Evolutionary conservation across 345 rosid species (phyloP), one percentile per base, ranked within the genome.

Genomic region (Garcia nutans): DNA sequence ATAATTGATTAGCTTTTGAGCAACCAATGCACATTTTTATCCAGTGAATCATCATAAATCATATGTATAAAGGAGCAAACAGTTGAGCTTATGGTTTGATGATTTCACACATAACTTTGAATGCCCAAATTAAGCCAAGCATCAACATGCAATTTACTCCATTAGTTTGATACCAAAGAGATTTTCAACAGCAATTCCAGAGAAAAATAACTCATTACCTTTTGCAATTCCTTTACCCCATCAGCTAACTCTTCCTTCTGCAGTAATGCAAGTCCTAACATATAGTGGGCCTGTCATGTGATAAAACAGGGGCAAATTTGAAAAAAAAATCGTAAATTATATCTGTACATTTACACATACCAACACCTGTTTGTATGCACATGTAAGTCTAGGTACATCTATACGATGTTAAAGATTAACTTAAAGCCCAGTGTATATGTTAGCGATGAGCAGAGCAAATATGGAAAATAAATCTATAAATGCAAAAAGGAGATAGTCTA

Each of bases 181-280:
- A 56, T 13, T 7, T 50, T 61, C 17, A 68, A 41, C 26, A 42
- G n/a, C 37, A 71, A 75, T 57, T 42, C 23, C 41, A 15, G 57
- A 62, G 2, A 59, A 6, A 6, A 23, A n/a, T 37, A 64, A 9
- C 22, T 61, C 16, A 80, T 72, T 87, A 93, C 97, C 80, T 90
- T 93, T 82, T 87, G 89, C 85, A 95, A 79, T 79, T 86, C 89
- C 75, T 83, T 91, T 75, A 87, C 85, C 68, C 97, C 99, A 62
- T 78, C 86, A 22, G 85, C 28, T 77, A 84, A 86, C 66, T 88
- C 84, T 55, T 76, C 56, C 76, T 50, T 88, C 82, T 88, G 82
- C 49, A 93, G 84, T 80, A 91, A 87, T 20, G 97, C 89, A 70
- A 86, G 94, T 77, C 99, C 99, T 74, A 93, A 76, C 95, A 90